Conservation (phyloP, 2,329 filamentous ascomycete genomes). For the Aspergillus aculeatinus region DNA sequence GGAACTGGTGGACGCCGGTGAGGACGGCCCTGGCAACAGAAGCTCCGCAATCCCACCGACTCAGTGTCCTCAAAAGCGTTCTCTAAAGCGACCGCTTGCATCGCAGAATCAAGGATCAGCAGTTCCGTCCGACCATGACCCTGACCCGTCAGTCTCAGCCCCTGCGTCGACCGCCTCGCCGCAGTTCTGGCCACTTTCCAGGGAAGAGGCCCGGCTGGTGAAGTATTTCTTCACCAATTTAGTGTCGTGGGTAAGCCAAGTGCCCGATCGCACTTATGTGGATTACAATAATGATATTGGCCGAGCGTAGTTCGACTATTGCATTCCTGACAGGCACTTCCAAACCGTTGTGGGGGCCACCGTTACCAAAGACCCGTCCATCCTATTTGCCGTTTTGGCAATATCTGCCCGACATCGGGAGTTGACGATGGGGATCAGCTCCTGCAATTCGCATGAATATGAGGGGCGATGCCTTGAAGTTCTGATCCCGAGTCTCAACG, state of each 20-base stretch:
- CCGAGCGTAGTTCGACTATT: neutral
- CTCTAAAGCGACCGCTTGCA: too few relatives aligned
- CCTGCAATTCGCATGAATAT: neutral
- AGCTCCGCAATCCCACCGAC: too few relatives aligned
- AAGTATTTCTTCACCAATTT: neutral
- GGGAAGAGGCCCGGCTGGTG: neutral
- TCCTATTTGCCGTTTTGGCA: slow-evolving; percentile 4
- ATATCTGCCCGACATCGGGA: slow-evolving; percentile 6
- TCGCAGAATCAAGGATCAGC: too few relatives aligned
- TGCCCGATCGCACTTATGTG: too few relatives aligned
- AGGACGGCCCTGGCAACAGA: too few relatives aligned
- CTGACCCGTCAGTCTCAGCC: neutral
- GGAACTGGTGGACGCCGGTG: too few relatives aligned
- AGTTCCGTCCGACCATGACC: too few relatives aligned
- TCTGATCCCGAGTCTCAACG: slow-evolving; percentile 1
- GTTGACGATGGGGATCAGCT: neutral
- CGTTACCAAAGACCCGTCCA: neutral
- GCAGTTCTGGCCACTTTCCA: neutral
- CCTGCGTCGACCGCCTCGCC: neutral
- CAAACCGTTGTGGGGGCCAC: neutral
- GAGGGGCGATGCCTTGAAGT: slow-evolving; percentile 2
- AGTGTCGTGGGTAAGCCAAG: neutral
- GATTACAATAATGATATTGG: too few relatives aligned
- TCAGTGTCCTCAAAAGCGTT: too few relatives aligned
- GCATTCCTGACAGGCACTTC: neutral